Conservation (phyloP, 768 basidiomycete species). For the Chlorophyllum brunneum region DNA sequence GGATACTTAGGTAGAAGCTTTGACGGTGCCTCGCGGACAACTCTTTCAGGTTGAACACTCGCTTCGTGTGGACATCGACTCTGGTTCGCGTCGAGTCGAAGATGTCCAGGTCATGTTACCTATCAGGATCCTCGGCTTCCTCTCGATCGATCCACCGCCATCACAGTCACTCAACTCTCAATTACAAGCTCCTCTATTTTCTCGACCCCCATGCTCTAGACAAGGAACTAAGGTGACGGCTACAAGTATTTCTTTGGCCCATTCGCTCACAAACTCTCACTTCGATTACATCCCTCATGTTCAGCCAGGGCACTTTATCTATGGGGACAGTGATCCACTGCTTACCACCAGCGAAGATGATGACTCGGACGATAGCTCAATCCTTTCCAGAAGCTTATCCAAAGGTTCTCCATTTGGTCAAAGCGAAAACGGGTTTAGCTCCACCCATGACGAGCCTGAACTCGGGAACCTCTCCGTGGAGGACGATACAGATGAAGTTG, state of each 20-base stretch:
- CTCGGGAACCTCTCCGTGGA: constrained; percentile 21
- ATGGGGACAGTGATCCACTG: no score
- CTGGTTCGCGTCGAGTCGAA: constrained; percentile 50
- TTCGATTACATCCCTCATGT: background rate
- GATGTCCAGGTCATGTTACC: constrained; percentile 73
- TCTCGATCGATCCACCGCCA: constrained; percentile 83
- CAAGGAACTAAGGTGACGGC: background rate
- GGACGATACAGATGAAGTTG: constrained; percentile 33
- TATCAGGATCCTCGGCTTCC: constrained; percentile 73
- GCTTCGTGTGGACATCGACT: constrained; percentile 59
- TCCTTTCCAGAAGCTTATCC: background rate
- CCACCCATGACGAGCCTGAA: constrained; percentile 6
- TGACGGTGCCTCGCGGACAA: constrained; percentile 63
- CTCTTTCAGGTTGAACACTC: constrained; percentile 77
- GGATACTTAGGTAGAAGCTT: constrained; percentile 52
- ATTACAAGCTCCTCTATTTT: background rate
- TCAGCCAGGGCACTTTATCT: no score
- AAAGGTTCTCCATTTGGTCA: background rate
- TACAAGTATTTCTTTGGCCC: background rate
- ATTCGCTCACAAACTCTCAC: background rate
- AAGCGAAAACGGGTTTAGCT: background rate
- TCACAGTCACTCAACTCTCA: constrained; percentile 17
- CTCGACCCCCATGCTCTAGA: background rate
- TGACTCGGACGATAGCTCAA: background rate
- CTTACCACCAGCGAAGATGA: no score